Evolutionary conservation across 805 yeast species (phyloP).

Genomic region (Osmozyma mogii): DNA sequence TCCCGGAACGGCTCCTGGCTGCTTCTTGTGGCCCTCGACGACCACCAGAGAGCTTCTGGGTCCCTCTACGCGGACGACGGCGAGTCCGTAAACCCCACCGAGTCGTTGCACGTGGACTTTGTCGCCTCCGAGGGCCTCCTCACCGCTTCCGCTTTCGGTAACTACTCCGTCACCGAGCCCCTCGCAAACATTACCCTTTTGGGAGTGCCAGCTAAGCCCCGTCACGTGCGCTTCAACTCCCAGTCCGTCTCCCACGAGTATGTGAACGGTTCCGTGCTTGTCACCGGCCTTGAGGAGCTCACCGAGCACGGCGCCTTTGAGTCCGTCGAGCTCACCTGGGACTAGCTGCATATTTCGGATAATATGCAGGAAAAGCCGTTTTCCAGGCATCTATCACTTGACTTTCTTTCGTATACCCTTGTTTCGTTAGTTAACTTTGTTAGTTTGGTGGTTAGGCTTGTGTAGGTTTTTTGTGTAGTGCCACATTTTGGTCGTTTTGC

Average conservation of each 20-base stretch:
- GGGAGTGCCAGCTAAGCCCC: slow-evolving; percentile 14
- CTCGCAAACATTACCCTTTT: slow-evolving; percentile 15
- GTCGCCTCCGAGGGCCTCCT: slow-evolving; percentile 7
- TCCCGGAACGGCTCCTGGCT: slow-evolving; percentile 16
- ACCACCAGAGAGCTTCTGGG: slow-evolving; percentile 13
- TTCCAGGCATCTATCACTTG: too few relatives aligned
- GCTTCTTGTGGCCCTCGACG: slow-evolving; percentile 16
- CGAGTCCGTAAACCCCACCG: slow-evolving; percentile 11
- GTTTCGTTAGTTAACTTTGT: too few relatives aligned
- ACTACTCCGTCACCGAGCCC: slow-evolving; percentile 10
- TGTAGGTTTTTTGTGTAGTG: too few relatives aligned
- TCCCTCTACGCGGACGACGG: slow-evolving; percentile 18
- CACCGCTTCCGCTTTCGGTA: slow-evolving; percentile 10
- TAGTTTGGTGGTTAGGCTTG: too few relatives aligned
- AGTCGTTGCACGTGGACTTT: slow-evolving; percentile 13
- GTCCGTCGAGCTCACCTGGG: slow-evolving; percentile 13
- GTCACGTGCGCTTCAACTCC: slow-evolving; percentile 9
- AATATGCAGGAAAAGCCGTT: too few relatives aligned
- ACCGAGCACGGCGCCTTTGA: slow-evolving; percentile 14
- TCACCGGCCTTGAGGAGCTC: slow-evolving; percentile 10
- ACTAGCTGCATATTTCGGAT: neutral
- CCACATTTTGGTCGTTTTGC: too few relatives aligned
- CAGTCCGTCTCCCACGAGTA: slow-evolving; percentile 7
- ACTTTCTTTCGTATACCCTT: too few relatives aligned
- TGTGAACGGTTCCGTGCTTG: slow-evolving; percentile 11